These are phyloP conservation scores for Lasiosphaeris hirsuta DNA, from an alignment of 495 filamentous ascomycete species.

Conservation along the genomic window DNA sequence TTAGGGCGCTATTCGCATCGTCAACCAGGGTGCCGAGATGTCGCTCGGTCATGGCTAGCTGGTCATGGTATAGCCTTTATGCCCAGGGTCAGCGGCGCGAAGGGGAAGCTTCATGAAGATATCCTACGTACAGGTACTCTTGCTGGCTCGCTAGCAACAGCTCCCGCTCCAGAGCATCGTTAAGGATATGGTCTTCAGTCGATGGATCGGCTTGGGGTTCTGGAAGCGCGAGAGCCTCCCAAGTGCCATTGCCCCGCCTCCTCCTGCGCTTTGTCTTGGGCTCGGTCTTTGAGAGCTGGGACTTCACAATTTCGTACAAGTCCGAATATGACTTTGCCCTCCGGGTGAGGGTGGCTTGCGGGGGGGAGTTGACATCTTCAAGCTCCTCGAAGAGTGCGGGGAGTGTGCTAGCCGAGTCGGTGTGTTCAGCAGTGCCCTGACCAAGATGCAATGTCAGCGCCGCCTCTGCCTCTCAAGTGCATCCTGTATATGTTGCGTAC, in stretches of 20 bases:
- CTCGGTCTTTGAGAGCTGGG: slow-evolving; percentile 47
- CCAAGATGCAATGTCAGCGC: slow-evolving; percentile 2
- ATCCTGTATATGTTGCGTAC: slow-evolving; percentile 39
- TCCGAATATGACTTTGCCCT: slow-evolving; percentile 76
- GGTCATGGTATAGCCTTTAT: slow-evolving; percentile 67
- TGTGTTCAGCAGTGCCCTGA: slow-evolving; percentile 37
- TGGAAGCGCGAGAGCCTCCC: slow-evolving; percentile 42
- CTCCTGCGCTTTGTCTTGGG: slow-evolving; percentile 38
- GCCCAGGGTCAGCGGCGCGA: slow-evolving; percentile 24
- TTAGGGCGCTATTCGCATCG: slow-evolving; percentile 68
- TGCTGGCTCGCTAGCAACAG: slow-evolving; percentile 78
- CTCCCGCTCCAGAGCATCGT: slow-evolving; percentile 58
- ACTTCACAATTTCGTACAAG: slow-evolving; percentile 61
- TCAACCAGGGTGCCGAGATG: slow-evolving; percentile 78
- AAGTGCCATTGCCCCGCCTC: slow-evolving; percentile 32
- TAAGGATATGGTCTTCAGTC: slow-evolving; percentile 55
- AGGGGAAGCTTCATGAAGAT: not conserved
- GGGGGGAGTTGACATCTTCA: slow-evolving; percentile 50
- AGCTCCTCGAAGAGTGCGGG: slow-evolving; percentile 51
- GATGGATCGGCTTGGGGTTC: slow-evolving; percentile 58
- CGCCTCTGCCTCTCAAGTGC: not conserved
- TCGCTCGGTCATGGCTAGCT: slow-evolving; percentile 71
- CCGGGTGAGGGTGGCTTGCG: slow-evolving; percentile 57
- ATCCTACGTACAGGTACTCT: slow-evolving; percentile 67
- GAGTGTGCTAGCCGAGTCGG: slow-evolving; percentile 37